phyloP scores from a whole-genome alignment of 2,329 filamentous ascomycete species.

The Paramyrothecium roridum region DNA sequence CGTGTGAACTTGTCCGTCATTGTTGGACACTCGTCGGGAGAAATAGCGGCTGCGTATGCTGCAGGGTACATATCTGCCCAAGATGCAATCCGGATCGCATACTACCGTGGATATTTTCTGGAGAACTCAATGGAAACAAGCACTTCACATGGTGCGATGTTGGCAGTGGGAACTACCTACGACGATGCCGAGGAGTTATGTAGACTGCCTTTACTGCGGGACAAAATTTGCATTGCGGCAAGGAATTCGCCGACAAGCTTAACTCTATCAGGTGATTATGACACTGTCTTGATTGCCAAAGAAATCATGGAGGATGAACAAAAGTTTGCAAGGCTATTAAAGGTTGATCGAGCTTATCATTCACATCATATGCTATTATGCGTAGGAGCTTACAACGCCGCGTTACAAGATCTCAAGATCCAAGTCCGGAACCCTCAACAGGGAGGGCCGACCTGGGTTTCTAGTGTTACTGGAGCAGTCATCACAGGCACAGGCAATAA shows the following conservation, averaged over 20 bases:
- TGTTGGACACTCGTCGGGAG: slow-evolving; percentile 47
- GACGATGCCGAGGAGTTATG: slow-evolving; percentile 10
- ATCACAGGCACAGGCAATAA: too few relatives aligned
- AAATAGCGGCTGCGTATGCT: slow-evolving; percentile 49
- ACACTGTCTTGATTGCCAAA: slow-evolving; percentile 18
- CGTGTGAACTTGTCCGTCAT: slow-evolving; percentile 32
- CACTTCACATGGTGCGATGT: slow-evolving; percentile 4
- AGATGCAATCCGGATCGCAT: slow-evolving; percentile 20
- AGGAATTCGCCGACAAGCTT: slow-evolving; percentile 16
- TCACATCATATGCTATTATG: not conserved
- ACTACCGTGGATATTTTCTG: slow-evolving; percentile 6
- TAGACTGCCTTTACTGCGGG: slow-evolving; percentile 6
- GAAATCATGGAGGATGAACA: slow-evolving; percentile 11
- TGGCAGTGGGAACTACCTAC: slow-evolving; percentile 16
- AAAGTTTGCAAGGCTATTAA: slow-evolving; percentile 31
- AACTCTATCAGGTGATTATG: slow-evolving; percentile 26
- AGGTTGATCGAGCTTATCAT: slow-evolving; percentile 21
- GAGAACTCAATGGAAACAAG: not conserved
- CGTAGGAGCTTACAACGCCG: not conserved
- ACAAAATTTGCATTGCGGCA: slow-evolving; percentile 18
- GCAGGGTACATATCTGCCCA: slow-evolving; percentile 33
- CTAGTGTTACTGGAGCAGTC: too few relatives aligned
- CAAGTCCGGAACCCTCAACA: too few relatives aligned
- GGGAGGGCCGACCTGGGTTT: too few relatives aligned
- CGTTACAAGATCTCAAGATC: not conserved